phyloP scores from a whole-genome alignment of 768 basidiomycete genomes.

The Trametes elegans region DNA sequence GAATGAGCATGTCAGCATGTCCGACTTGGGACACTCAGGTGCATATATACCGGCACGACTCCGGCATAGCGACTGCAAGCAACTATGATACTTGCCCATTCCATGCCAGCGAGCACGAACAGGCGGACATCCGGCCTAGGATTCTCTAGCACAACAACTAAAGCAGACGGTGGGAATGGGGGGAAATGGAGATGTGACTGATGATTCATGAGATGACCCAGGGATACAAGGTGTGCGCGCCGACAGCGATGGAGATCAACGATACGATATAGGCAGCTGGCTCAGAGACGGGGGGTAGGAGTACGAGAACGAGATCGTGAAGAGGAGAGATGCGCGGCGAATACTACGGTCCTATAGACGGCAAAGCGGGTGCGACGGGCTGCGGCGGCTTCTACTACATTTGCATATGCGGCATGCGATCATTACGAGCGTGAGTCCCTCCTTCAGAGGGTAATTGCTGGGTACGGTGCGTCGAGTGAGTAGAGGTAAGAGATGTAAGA shows the following conservation, averaged over 20 bases:
- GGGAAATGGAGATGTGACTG: slow-evolving; percentile 10
- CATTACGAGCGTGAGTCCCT: slow-evolving; percentile 21
- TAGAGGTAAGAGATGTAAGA: slow-evolving; percentile 18
- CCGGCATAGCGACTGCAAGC: too few relatives aligned
- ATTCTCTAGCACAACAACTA: too few relatives aligned
- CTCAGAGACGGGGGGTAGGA: neutral
- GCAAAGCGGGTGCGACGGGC: slow-evolving; percentile 13
- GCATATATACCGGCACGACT: too few relatives aligned
- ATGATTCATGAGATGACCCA: slow-evolving; percentile 16
- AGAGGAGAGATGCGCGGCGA: slow-evolving; percentile 3
- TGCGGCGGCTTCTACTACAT: slow-evolving; percentile 23
- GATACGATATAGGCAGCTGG: slow-evolving; percentile 20
- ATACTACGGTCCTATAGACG: slow-evolving; percentile 20
- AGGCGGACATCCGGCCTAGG: too few relatives aligned
- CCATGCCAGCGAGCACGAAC: too few relatives aligned
- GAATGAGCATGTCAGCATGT: too few relatives aligned
- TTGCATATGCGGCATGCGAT: slow-evolving; percentile 21
- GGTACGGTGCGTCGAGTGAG: slow-evolving; percentile 22
- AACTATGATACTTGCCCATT: too few relatives aligned
- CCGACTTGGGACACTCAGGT: too few relatives aligned
- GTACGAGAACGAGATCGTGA: neutral
- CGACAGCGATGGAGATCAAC: slow-evolving; percentile 21
- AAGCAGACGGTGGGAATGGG: too few relatives aligned
- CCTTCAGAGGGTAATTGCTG: slow-evolving; percentile 27
- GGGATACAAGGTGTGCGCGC: slow-evolving; percentile 21